A percentile compares a stretch with the other conserved stretches of the same genome.
Conservation (phyloP, 345 rosid genomes). For the Hypericum androsaemum region DNA sequence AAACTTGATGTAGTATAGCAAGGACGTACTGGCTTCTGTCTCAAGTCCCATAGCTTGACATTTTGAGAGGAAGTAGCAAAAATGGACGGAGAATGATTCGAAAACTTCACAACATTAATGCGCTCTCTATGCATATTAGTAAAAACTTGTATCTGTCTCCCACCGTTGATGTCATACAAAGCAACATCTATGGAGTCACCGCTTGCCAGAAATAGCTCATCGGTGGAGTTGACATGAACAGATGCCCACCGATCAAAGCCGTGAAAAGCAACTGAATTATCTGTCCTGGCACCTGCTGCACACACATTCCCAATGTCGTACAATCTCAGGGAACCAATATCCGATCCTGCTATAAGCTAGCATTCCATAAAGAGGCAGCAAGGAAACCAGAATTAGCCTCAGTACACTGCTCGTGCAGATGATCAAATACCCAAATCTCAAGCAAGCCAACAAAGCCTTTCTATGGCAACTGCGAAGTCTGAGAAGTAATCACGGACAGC, state of each 20-base stretch:
- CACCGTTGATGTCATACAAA: slow-evolving; percentile 31
- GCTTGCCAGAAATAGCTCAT: slow-evolving; percentile 34
- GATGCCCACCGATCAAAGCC: slow-evolving; percentile 40
- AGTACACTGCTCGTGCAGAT: too few species aligned
- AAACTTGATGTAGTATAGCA: slow-evolving; percentile 45
- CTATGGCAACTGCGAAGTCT: too few species aligned
- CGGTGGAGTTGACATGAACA: slow-evolving; percentile 40
- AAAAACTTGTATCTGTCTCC: slow-evolving; percentile 27
- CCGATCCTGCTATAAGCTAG: slow-evolving; percentile 38
- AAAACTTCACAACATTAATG: slow-evolving; percentile 43
- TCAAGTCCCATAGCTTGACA: slow-evolving; percentile 52
- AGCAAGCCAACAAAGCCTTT: too few species aligned
- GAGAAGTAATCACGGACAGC: too few species aligned
- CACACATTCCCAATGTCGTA: slow-evolving; percentile 26
- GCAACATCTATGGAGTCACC: slow-evolving; percentile 41
- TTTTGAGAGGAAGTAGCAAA: slow-evolving; percentile 42
- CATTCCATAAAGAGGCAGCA: too few species aligned
- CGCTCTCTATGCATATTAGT: slow-evolving; percentile 37
- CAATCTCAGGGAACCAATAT: slow-evolving; percentile 37
- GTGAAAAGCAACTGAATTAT: slow-evolving; percentile 18
- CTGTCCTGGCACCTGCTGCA: slow-evolving; percentile 15
- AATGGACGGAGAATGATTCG: slow-evolving; percentile 37
- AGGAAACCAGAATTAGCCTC: too few species aligned
- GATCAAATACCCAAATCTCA: too few species aligned
- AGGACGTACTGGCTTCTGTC: slow-evolving; percentile 28